Percentiles rank a stretch among this genome's conserved stretches.
phyloP scores from a whole-genome alignment of 2,329 filamentous ascomycete species.

The Samsoniella hepiali region DNA sequence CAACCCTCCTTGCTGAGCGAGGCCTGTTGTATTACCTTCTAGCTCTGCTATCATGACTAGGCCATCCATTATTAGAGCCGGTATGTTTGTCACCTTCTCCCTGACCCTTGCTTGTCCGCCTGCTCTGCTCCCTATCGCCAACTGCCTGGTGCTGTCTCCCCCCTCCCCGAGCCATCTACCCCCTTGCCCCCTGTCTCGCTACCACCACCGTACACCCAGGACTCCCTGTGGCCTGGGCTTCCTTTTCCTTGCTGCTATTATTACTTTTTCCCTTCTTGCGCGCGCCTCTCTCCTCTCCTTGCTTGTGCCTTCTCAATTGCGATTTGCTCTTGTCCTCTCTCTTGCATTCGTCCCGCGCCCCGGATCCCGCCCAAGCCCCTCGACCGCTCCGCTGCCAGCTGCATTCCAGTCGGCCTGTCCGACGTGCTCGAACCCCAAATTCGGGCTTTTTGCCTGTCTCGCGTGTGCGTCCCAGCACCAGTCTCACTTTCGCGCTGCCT shows the following conservation, averaged over 20 bases:
- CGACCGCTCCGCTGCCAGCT: not conserved
- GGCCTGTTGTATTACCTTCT: not conserved
- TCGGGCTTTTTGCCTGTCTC: conserved; percentile 7
- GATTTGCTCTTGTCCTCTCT: conserved; percentile 5
- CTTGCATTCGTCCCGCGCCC: conserved; percentile 12
- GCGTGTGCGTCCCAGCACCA: not conserved
- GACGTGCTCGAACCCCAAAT: conserved; percentile 8
- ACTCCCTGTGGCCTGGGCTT: not conserved
- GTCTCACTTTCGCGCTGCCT: not conserved
- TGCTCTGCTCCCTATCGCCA: conserved; percentile 21
- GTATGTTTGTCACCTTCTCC: conserved; percentile 42
- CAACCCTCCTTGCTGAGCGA: conserved; percentile 18
- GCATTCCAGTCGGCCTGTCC: conserved; percentile 11
- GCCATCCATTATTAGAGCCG: conserved; percentile 58
- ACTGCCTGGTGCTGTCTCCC: conserved; percentile 20
- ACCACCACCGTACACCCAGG: not conserved
- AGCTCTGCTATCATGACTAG: conserved; percentile 49
- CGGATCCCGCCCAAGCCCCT: not conserved
- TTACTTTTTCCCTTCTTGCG: conserved; percentile 3
- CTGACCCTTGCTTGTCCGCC: conserved; percentile 14
- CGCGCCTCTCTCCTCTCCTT: not conserved
- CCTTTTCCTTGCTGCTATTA: not conserved
- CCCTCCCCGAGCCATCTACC: conserved; percentile 11
- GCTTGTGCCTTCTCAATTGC: not conserved
- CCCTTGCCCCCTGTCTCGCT: conserved; percentile 9